These are phyloP conservation scores for Coemansia javaensis DNA, from an alignment of 192 early-diverging fungal genomes.

Conservation along the genomic window DNA sequence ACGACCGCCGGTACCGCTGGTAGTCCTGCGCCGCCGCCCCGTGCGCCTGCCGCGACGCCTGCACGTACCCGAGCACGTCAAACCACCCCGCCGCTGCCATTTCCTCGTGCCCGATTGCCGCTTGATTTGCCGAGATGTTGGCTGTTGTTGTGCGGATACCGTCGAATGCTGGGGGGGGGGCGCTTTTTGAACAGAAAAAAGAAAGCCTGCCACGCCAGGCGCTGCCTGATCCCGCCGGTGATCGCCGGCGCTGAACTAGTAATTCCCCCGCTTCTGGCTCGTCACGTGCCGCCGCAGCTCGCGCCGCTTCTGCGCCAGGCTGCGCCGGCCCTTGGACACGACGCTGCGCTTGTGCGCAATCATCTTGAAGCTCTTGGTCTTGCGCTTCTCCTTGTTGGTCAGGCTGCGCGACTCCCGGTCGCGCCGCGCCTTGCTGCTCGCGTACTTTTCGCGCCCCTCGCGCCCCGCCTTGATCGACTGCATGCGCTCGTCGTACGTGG, in stretches of 20 bases:
- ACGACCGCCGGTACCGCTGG: constrained; percentile 40
- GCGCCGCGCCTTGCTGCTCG: constrained; percentile 82
- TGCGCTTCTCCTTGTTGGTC: constrained; percentile 90
- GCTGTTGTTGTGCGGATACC: no score
- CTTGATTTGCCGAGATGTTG: no score
- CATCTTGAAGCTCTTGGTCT: constrained; percentile 94
- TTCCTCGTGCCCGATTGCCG: no score
- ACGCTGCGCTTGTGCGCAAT: constrained; percentile 87
- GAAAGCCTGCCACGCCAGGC: no score
- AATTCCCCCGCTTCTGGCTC: constrained; percentile 46
- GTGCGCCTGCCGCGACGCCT: constrained; percentile 31
- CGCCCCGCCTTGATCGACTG: constrained; percentile 83
- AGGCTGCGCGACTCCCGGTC: constrained; percentile 62
- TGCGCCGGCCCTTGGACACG: constrained; percentile 65
- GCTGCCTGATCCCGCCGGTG: no score
- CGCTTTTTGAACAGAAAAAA: no score
- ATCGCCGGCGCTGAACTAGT: no score
- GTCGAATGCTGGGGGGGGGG: no score
- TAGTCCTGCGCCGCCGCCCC: constrained; percentile 40
- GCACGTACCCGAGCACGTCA: constrained; percentile 37
- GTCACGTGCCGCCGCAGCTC: constrained; percentile 40
- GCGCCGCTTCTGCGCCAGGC: constrained; percentile 69
- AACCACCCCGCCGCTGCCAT: no score
- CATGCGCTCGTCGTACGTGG: constrained; percentile 88
- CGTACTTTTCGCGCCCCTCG: constrained; percentile 88